Conservation (phyloP, 2,329 filamentous ascomycete species). For the Penicillium sclerotigenum region DNA sequence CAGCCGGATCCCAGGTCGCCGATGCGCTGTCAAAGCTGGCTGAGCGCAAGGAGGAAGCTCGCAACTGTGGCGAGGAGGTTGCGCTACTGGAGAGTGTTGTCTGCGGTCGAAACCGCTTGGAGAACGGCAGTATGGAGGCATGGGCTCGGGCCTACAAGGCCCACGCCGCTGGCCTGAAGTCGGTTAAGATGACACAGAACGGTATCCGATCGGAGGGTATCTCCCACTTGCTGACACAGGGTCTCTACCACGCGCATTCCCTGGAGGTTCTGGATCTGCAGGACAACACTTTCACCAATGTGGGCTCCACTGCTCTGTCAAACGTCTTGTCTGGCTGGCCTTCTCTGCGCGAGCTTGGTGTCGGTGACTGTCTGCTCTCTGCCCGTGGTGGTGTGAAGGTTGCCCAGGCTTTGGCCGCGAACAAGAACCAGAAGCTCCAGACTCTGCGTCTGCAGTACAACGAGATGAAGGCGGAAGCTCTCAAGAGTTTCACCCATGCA, state of each 20-base stretch:
- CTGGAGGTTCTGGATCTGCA: conserved; percentile 84
- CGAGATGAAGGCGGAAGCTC: conserved; percentile 75
- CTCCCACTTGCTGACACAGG: conserved; percentile 71
- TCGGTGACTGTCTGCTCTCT: conserved; percentile 83
- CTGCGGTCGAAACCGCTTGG: conserved; percentile 90
- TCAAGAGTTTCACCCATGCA: conserved; percentile 69
- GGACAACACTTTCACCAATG: conserved; percentile 91
- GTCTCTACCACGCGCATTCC: conserved; percentile 65
- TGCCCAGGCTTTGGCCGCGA: conserved; percentile 67
- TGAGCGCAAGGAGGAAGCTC: conserved; percentile 73
- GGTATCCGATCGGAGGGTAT: conserved; percentile 95
- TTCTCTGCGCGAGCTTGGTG: conserved; percentile 73
- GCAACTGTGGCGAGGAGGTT: conserved; percentile 60
- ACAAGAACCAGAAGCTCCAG: conserved; percentile 75
- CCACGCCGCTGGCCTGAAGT: conserved; percentile 71
- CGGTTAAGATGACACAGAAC: conserved; percentile 97
- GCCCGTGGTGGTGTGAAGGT: conserved; percentile 73
- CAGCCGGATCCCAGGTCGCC: conserved; percentile 83
- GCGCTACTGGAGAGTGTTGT: conserved; percentile 92
- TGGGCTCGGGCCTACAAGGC: conserved; percentile 87
- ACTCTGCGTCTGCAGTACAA: conserved; percentile 86
- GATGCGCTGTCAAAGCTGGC: conserved; percentile 82
- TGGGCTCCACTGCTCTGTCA: conserved; percentile 74
- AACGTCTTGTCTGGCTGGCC: conserved; percentile 72
- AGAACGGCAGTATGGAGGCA: conserved; percentile 92